phyloP scores from a whole-genome alignment of 495 filamentous ascomycete species.

The Penicillium malachiteum region DNA sequence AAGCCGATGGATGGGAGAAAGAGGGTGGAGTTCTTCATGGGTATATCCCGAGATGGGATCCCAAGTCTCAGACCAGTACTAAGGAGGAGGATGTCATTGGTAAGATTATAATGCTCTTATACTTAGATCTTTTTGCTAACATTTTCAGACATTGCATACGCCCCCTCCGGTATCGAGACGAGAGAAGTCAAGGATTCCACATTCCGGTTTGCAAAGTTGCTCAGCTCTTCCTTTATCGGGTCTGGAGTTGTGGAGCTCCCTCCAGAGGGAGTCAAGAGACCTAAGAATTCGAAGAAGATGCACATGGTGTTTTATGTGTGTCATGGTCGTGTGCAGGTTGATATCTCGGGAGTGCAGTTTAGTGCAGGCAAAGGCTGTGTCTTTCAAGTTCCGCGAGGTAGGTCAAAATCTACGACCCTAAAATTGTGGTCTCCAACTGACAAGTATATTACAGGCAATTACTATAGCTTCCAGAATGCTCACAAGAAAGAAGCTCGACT shows the following conservation, averaged over 20 bases:
- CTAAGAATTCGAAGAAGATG: slow-evolving; percentile 90
- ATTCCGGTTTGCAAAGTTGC: slow-evolving; percentile 85
- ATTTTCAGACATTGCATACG: slow-evolving; percentile 66
- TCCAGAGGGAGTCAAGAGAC: slow-evolving; percentile 73
- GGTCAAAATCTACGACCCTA: slow-evolving; percentile 29
- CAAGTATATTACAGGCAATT: slow-evolving; percentile 62
- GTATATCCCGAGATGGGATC: slow-evolving; percentile 57
- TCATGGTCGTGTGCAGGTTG: slow-evolving; percentile 73
- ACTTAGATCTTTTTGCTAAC: slow-evolving; percentile 10
- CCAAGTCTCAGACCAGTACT: slow-evolving; percentile 45
- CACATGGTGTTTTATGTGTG: slow-evolving; percentile 94
- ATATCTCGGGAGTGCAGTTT: slow-evolving; percentile 70
- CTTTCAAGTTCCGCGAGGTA: slow-evolving; percentile 93
- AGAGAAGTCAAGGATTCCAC: slow-evolving; percentile 69
- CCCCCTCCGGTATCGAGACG: slow-evolving; percentile 70
- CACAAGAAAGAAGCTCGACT: slow-evolving; percentile 64
- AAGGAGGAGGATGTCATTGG: slow-evolving; percentile 59
- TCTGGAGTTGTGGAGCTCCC: slow-evolving; percentile 86
- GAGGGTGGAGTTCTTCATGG: slow-evolving; percentile 58
- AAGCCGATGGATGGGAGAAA: slow-evolving; percentile 60
- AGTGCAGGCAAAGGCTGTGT: slow-evolving; percentile 81
- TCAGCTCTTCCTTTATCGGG: slow-evolving; percentile 80
- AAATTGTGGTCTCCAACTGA: neutral
- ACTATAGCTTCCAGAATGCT: slow-evolving; percentile 79
- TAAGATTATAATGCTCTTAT: slow-evolving; percentile 25